Conservation (phyloP, 257 asterid species). For the Lantana camara region DNA sequence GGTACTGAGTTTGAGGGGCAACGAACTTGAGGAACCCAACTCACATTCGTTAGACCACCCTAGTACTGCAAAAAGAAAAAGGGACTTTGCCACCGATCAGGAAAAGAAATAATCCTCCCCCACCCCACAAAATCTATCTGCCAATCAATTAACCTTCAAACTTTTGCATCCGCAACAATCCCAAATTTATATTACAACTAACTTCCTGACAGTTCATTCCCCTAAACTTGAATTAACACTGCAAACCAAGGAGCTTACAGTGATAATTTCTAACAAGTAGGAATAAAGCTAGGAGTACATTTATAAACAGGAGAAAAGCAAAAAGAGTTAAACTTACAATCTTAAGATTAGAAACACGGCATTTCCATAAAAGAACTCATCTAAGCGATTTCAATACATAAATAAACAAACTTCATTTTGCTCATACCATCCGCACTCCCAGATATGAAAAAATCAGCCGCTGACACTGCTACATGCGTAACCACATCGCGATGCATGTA, state of each 20-base stretch:
- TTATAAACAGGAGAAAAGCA: neutral
- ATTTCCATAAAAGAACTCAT: neutral
- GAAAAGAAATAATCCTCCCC: neutral
- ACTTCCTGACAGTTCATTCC: constrained; percentile 4
- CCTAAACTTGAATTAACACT: neutral
- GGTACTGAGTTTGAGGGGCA: neutral
- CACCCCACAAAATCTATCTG: neutral
- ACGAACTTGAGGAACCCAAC: too few relatives aligned
- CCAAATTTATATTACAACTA: neutral
- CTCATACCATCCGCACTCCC: constrained; percentile 91
- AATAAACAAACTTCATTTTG: neutral
- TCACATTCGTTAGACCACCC: too few relatives aligned
- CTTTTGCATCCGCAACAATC: constrained; percentile 4
- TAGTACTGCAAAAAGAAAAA: too few relatives aligned
- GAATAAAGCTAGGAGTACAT: neutral
- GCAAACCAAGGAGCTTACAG: constrained; percentile 13
- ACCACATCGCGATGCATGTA: constrained; percentile 99
- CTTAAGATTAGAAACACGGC: neutral
- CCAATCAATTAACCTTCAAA: neutral
- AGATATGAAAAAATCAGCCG: constrained; percentile 90
- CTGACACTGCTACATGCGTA: constrained; percentile 93
- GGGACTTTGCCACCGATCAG: neutral
- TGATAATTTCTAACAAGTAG: neutral
- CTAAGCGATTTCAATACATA: constrained; percentile 4
- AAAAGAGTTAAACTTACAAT: constrained; percentile 8